Evolutionary conservation across 1,284 basidiomycete genomes (phyloP), one percentile per base, ranked within the genome.

Genomic region (Sporisorium exsertum): DNA sequence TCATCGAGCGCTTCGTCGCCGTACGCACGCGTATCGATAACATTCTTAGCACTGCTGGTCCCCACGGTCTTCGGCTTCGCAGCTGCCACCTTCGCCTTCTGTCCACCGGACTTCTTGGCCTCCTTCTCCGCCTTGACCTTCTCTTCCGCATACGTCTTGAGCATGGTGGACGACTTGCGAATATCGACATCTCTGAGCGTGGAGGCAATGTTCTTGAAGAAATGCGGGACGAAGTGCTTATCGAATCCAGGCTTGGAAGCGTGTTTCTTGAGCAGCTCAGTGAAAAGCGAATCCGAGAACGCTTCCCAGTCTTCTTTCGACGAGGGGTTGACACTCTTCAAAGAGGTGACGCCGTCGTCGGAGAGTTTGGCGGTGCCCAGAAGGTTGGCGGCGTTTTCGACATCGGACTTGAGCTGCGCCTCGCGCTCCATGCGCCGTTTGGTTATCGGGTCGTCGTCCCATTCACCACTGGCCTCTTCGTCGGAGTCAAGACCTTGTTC

Each of bases 1-100:
- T 84, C 83, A 45, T 84, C 83, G 42, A 84, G 73, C 26, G 82
- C 83, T 49, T 84, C 83, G 53, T 82, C 77, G 42, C 83, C 83
- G 54, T 84, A 84, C 10, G 80, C 81, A 13, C 66, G 61, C 7
- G 79, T 77, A 53, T 84, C 82, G 62, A 83, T 77, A n/a, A 77
- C 71, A 32, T 83, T 82, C 62, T 82, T 83, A 2, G 83, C 83
- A 50, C 78, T 81, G 5, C 59, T 53, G 0, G 81, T 84, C n/a
- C 82, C 81, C 0, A 81, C 77, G 2, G 73, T 66, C 61, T 83
- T 83, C 0, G 83, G 83, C 64, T 84, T 84, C 13, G 69, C 45
- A 0, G 52, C 37, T 8, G 42, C 55, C 3, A 42, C 37, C 18
- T 69, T 68, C 9, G 45, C 46, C 59, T 74, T 78, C 29, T 79